Evolutionary conservation across 495 filamentous ascomycete species (phyloP).

Genomic region (Amniculicola lignicola): DNA sequence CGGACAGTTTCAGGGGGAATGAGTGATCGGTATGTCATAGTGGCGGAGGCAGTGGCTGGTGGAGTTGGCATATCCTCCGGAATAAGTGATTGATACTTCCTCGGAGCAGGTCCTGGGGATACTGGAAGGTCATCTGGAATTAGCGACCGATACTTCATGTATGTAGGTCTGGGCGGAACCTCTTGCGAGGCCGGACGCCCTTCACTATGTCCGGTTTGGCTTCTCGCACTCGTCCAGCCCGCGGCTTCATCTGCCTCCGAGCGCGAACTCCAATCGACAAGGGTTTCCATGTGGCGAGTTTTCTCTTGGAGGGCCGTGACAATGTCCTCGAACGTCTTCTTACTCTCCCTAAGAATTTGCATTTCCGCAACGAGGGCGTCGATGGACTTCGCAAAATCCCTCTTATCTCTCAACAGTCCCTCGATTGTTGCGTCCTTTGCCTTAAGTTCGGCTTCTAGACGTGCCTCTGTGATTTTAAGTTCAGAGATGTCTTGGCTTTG

Average conservation of each 20-base stretch:
- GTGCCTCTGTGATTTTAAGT: conserved; percentile 37
- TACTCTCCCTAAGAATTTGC: conserved; percentile 15
- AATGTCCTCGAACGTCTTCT: conserved; percentile 24
- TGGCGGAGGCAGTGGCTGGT: neutral
- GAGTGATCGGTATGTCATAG: neutral
- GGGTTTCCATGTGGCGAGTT: conserved; percentile 1
- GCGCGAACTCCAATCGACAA: conserved; percentile 2
- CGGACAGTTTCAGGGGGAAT: neutral
- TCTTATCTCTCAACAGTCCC: conserved; percentile 9
- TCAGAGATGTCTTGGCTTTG: conserved; percentile 13
- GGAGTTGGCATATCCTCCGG: too few relatives aligned
- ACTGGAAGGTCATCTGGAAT: too few relatives aligned
- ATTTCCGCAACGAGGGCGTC: conserved; percentile 22
- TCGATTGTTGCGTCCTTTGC: conserved; percentile 25
- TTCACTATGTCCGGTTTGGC: neutral
- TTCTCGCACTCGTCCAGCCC: neutral
- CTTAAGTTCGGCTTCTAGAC: conserved; percentile 39
- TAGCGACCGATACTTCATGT: neutral
- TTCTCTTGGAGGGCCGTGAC: conserved; percentile 29
- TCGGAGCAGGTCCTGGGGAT: neutral
- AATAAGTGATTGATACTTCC: neutral
- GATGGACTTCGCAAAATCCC: conserved; percentile 20
- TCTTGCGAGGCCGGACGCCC: neutral
- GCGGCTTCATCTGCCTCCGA: neutral
- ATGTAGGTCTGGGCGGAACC: neutral